Conservation (phyloP, 2,329 filamentous ascomycete species). For the Pseudopithomyces maydicus region DNA sequence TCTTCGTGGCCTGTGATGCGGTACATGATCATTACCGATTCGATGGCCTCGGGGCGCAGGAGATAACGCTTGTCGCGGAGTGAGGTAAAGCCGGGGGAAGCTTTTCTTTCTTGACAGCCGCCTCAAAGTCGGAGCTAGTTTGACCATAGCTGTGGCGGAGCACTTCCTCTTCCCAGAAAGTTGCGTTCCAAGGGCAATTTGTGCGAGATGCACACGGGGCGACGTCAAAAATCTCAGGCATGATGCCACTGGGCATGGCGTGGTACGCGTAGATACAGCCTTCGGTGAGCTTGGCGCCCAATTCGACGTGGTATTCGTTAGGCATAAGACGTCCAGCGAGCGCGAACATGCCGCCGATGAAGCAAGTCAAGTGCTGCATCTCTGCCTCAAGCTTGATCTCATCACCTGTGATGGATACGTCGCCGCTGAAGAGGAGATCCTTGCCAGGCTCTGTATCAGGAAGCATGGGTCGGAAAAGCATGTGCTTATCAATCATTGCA, state of each 20-base stretch:
- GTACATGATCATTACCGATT: conserved; percentile 65
- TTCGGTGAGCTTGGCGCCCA: conserved; percentile 63
- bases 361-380: conserved; percentile 64
- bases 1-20: conserved; percentile 60
- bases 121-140: conserved; percentile 18
- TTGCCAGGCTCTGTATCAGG: conserved; percentile 30
- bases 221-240: conserved; percentile 63
- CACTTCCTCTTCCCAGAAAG: conserved; percentile 52
- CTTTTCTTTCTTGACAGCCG: conserved; percentile 20
- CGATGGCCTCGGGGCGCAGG: conserved; percentile 62
- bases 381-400: conserved; percentile 49
- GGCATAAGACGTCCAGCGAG: conserved; percentile 63
- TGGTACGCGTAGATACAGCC: conserved; percentile 67
- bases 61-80: conserved; percentile 52
- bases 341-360: conserved; percentile 66
- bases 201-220: conserved; percentile 51
- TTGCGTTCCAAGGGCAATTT: conserved; percentile 60
- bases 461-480: conserved; percentile 54
- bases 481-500: conserved; percentile 51
- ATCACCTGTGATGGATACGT: conserved; percentile 33
- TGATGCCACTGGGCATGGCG: conserved; percentile 60
- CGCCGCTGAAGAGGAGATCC: conserved; percentile 40
- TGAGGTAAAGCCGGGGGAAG: conserved; percentile 47
- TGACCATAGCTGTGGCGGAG: conserved; percentile 23
- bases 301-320: conserved; percentile 56